Base-by-base conservation (phyloP, 345 rosid species). In the Citrus trifoliata region DNA sequence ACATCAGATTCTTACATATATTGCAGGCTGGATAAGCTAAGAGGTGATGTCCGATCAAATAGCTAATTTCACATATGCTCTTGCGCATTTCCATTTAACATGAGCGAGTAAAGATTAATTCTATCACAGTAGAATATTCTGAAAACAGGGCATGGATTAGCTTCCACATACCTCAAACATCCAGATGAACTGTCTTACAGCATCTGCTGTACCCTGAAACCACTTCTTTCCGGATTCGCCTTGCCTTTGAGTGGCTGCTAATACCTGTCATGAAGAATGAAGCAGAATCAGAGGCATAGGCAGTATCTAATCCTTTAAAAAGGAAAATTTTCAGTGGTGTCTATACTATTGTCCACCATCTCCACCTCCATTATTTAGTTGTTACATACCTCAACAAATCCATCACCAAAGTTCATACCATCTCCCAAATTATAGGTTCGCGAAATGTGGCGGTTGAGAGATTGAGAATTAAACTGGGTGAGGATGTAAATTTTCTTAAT, bases 121-220 rank as follows among this genome's bases (percentile, higher is more conserved):
- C 51, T 14, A 25, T 30, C 27, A 30, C 33, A 42, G n/a, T 32
- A 25, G 48, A 27, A 55, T 65, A 60, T 56, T 22, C 10, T 19
- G 66, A 63, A 8, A 64, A 32, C 46, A 37, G 56, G 62, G 75
- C 77, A 86, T 66, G 53, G 73, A 46, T 13, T 46, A 46, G 37
- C 76, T 56, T 51, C 21, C 30, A 71, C 60, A 30, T 64, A 88
- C 94, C 92, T 91, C 94, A 66, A 94, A 91, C 56, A 94, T 89
- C 98, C 92, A 94, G 40, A 92, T 70, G 75, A 94, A 94, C 67
- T 92, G 94, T 87, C 97, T 89, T 73, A 93, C 98, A 13, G 96
- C 98, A 88, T 93, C 98, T 35, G 95, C 96, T 27, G 96, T 93
- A 82, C 98, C 98, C 80, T 90, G 95, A 84, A 93, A 93, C 98